Base-by-base conservation (phyloP, 2,329 filamentous ascomycete genomes). In the Calonectria honghensis region DNA sequence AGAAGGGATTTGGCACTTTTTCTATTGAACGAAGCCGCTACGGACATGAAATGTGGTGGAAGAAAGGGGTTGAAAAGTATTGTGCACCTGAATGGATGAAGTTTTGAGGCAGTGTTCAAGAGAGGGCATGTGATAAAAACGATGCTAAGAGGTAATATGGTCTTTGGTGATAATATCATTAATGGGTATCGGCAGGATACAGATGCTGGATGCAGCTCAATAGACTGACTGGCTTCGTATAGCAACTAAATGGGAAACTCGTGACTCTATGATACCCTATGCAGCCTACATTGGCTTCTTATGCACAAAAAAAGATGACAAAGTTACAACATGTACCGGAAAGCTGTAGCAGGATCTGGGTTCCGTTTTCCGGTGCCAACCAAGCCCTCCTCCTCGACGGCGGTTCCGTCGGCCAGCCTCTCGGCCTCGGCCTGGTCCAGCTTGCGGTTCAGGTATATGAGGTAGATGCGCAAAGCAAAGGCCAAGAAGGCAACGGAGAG, bases 401-500 rank as follows among this genome's bases (percentile, higher is more conserved):
- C 78, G 6, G 78, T 79, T 16, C 75, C 77, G 1, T 75, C 76
- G 5, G 68, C 76, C 20, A 70, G 51, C 63, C 76, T 74, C 73
- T 82, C 82, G 20, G 77, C 76, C 41, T 84, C 85, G 41, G 80
- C 81, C 48, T 72, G 73, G 68, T 89, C 88, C 73, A 88, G 81
- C 72, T 78, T 85, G 20, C 83, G 77, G 79, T 94, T 94, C 81
- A 87, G 84, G 68, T 87, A 82, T 59, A 82, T 82, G 45, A 94
- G 81, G 37, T 91, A 87, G n/a, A 86, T 73, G 70, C 93, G 88
- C 83, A 94, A 82, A 13, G 84, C 80, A 39, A 88, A 76, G 0
- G 92, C 91, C 73, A 94, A 80, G 0, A 87, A 73, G 2, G 91
- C 92, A 6, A 94, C 93, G 1, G 86, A 83, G 4, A 89, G 76